Percentiles rank a stretch among this genome's conserved stretches.
Evolutionary conservation across 139 green algal species (phyloP).

Genomic region (Astrephomene gubernaculifera): DNA sequence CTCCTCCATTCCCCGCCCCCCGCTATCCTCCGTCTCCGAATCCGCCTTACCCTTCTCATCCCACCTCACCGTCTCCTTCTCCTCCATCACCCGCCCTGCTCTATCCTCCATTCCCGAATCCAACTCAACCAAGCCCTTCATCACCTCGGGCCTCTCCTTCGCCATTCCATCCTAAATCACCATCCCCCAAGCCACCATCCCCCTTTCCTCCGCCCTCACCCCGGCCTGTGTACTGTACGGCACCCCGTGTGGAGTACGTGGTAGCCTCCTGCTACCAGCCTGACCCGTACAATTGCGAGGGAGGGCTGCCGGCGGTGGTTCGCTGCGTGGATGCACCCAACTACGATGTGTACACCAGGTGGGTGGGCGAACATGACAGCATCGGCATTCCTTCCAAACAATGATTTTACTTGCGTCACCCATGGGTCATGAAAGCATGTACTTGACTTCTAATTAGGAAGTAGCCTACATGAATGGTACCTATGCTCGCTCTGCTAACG

Average conservation of each 20-base stretch:
- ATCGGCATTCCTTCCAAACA: no score
- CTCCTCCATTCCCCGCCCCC: neutral
- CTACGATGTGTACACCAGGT: neutral
- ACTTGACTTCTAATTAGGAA: no score
- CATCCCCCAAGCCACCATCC: neutral
- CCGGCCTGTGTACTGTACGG: neutral
- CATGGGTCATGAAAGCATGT: no score
- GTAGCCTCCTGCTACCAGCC: neutral
- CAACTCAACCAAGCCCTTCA: neutral
- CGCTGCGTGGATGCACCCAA: constrained; percentile 9
- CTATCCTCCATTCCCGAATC: neutral
- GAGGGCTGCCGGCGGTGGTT: constrained; percentile 1
- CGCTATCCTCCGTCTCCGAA: neutral
- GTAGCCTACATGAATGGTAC: no score
- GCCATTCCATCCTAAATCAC: neutral
- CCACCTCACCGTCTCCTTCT: neutral
- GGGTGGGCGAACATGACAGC: no score
- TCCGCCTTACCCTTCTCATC: no score
- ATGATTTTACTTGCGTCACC: no score
- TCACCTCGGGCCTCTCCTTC: neutral
- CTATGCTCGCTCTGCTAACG: no score
- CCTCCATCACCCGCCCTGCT: no score
- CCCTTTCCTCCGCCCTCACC: neutral
- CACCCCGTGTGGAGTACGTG: constrained; percentile 6
- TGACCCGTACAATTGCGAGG: constrained; percentile 5